Percentiles rank a stretch among this genome's conserved stretches.
These are phyloP conservation scores for Tetradesmus lagerheimii DNA, from an alignment of 139 green algal genomes.

Conservation along the genomic window DNA sequence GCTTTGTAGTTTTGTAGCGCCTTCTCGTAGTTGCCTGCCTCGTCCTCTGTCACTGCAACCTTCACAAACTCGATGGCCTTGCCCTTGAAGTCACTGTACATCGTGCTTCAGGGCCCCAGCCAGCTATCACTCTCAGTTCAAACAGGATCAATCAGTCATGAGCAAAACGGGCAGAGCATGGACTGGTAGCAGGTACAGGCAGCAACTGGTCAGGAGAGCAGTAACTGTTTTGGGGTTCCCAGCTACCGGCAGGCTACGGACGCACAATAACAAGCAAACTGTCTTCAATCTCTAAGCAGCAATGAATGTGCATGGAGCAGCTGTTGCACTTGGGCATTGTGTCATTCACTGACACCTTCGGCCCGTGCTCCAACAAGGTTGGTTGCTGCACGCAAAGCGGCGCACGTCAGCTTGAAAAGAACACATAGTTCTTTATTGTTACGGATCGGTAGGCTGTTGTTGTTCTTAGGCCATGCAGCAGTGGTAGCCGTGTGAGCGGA, in stretches of 20 bases:
- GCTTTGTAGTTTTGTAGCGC: constrained; percentile 79
- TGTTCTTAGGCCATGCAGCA: not conserved
- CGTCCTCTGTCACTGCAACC: constrained; percentile 82
- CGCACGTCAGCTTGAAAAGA: not conserved
- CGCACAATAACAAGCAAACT: not conserved
- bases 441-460: not conserved
- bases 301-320: not conserved
- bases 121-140: not conserved
- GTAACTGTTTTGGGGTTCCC: not conserved
- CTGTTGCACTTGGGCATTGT: not conserved
- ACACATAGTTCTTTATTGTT: not conserved
- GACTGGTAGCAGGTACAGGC: not conserved
- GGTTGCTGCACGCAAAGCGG: not conserved
- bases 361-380: not conserved
- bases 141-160: constrained; percentile 1
- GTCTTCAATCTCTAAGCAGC: no score
- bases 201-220: constrained; percentile 4
- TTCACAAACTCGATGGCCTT: constrained; percentile 80
- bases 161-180: not conserved
- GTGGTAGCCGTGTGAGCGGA: not conserved
- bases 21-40: constrained; percentile 80
- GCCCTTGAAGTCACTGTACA: constrained; percentile 55
- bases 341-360: constrained; percentile 1
- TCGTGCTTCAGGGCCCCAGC: constrained; percentile 23
- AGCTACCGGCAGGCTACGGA: not conserved